A percentile compares a stretch with the other conserved stretches of the same genome.
These are phyloP conservation scores for Neopestalotiopsis clavispora DNA, from an alignment of 2,329 filamentous ascomycete genomes.

Conservation along the genomic window DNA sequence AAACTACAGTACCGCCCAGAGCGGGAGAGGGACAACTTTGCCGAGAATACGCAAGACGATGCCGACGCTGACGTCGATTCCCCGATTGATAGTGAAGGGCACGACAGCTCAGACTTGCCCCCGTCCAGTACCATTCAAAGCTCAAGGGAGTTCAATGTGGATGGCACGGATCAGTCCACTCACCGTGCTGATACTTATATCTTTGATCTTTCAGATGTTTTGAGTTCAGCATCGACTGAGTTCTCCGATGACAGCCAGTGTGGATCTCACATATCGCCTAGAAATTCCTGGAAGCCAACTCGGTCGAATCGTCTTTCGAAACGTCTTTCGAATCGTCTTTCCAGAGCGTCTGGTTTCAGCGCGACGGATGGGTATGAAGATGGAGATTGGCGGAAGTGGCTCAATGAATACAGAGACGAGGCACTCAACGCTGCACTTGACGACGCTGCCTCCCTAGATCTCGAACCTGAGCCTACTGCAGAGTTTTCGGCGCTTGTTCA, in stretches of 20 bases:
- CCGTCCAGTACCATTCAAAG: background rate
- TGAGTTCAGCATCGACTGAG: background rate
- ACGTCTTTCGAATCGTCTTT: background rate
- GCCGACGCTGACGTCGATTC: background rate
- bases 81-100: background rate
- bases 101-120: background rate
- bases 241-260: background rate
- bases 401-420: background rate
- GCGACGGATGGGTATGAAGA: background rate
- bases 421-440: background rate
- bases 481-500: constrained; percentile 5
- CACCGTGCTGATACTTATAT: constrained; percentile 10
- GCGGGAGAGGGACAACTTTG: constrained; percentile 15
- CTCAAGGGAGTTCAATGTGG: background rate
- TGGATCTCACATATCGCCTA: constrained; percentile 17
- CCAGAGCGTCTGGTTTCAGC: background rate
- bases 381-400: background rate
- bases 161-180: background rate
- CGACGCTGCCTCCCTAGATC: background rate
- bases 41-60: background rate
- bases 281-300: constrained; percentile 15
- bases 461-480: background rate
- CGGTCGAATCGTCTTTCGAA: background rate
- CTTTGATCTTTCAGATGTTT: constrained; percentile 2
- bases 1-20: constrained; percentile 46